A percentile compares a stretch with the other conserved stretches of the same genome.
phyloP scores from a whole-genome alignment of 2,329 filamentous ascomycete species.

The Raffaelea ambrosiae region DNA sequence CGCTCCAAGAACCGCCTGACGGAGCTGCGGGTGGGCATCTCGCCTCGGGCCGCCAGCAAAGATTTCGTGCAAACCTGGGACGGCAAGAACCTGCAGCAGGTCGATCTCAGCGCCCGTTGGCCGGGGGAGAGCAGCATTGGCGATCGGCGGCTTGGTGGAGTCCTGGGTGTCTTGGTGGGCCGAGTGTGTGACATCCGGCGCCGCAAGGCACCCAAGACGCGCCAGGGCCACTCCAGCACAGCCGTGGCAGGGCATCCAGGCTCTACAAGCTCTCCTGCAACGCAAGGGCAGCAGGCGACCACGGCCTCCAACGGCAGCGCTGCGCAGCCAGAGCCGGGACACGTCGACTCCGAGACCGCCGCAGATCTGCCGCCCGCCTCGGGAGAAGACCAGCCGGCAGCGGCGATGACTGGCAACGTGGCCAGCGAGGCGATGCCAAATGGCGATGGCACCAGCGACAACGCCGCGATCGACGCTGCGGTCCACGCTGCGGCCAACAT shows the following conservation, averaged over 20 bases:
- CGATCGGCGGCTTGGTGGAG: slow-evolving; percentile 57
- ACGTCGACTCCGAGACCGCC: too few relatives aligned
- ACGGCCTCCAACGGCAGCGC: background rate
- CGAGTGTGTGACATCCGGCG: slow-evolving; percentile 53
- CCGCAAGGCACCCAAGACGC: slow-evolving; percentile 3
- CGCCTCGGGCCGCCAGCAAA: slow-evolving; percentile 33
- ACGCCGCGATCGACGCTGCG: too few relatives aligned
- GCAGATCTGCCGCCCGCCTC: too few relatives aligned
- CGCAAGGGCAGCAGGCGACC: too few relatives aligned
- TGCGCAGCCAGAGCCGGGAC: background rate
- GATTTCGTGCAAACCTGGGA: slow-evolving; percentile 58
- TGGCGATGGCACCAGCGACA: too few relatives aligned
- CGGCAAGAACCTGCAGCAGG: slow-evolving; percentile 51
- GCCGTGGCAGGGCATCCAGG: too few relatives aligned
- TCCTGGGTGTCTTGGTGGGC: slow-evolving; percentile 60
- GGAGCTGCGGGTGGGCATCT: slow-evolving; percentile 68
- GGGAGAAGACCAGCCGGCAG: too few relatives aligned
- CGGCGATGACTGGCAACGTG: too few relatives aligned
- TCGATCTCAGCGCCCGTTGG: slow-evolving; percentile 50
- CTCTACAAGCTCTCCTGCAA: too few relatives aligned
- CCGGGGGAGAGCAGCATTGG: slow-evolving; percentile 50
- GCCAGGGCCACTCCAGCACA: background rate
- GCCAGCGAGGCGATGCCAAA: too few relatives aligned
- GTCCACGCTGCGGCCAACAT: too few relatives aligned
- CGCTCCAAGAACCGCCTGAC: slow-evolving; percentile 57